Base-by-base conservation (phyloP, 768 basidiomycete species). In the Leucocoprinus birnbaumii region DNA sequence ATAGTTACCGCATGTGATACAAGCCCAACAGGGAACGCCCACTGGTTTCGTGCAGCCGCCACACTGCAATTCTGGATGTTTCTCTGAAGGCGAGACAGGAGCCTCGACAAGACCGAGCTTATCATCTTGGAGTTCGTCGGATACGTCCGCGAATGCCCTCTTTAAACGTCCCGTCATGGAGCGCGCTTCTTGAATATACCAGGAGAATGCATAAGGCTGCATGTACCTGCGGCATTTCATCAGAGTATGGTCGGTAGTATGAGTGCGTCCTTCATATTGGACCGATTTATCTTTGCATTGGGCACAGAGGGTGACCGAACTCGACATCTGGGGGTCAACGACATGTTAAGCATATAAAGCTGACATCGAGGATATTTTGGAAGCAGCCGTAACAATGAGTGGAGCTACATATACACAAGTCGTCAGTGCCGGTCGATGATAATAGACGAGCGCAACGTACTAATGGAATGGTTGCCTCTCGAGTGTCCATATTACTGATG, bases 401-500 rank as follows among this genome's bases (percentile, higher is more conserved):
- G 0, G 65, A 57, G 2, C 69, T 69, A 37, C 18, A 14, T n/a
- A 16, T 31, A 5, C 31, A 31, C n/a, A n/a, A n/a, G 11, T 11
- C 2, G 47, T 10, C 2, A 5, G 10, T 57, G 2, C 53, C 34
- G 2, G 16, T 24, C 6, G 4, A 18, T 16, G 1, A 9, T 7
- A 40, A 18, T 37, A n/a, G n/a, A 31, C 16, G 6, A 5, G n/a
- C 18, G 14, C 6, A 13, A 42, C 72, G 37, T 59, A 71, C 71
- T 68, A 68, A 57, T 71, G 71, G 65, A 67, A 71, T n/a, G 69
- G 69, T 6, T 71, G 59, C 48, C 71, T 68, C 35, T 68, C 68
- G n/a, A 71, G 69, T 53, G 71, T 67, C 45, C 70, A 71, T 21
- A 64, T 62, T 21, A 67, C 65, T 13, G 71, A 53, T 1, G 68